Base-by-base conservation (phyloP, 768 basidiomycete species). In the Pisolithus sp. region DNA sequence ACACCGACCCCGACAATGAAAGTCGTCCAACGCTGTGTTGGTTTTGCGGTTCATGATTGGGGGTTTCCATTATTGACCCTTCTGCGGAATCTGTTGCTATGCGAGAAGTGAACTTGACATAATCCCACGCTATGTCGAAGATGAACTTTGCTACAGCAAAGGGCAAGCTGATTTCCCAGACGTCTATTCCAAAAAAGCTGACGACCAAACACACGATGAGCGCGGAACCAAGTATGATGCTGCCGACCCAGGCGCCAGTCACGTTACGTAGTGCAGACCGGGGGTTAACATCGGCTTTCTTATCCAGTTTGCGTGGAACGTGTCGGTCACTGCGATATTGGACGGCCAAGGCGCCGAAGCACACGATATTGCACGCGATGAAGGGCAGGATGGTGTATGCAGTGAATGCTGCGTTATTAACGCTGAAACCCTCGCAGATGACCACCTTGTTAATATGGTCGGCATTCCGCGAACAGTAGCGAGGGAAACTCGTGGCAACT, bases 301-400 rank as follows among this genome's bases (percentile, higher is more conserved):
- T 57, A 7, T 62, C 54, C 36, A 86, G 65, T 53, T 58, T 68
- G 17, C 67, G 71, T 2, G 82, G 83, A 13, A 88, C 73, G 56
- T 80, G 73, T 51, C 75, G 75, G n/a, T 71, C 55, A 9, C 74
- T 64, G 45, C 76, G 77, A 64, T 82, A 90, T 51, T 89, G 83
- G 30, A 80, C 60, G 3, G 69, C 73, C 28, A 85, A 74, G n/a
- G 73, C 79, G 2, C 74, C 54, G 51, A 82, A 82, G 62, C 84
- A 88, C 6, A 81, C 76, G n/a, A 82, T 44, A 73, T 62, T 65
- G 75, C 84, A 73, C 3, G 79, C 83, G 26, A 94, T 62, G 59
- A 92, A 88, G 0, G 93, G 91, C 12, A 94, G 71, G 46, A 89
- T 85, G 15, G 86, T 81, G 68, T 92, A 92, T 0, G 85, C 87